Evolutionary conservation across 2,329 filamentous ascomycete species (phyloP), one percentile per base, ranked within the genome.

Genomic region (Neofusicoccum parvum): DNA sequence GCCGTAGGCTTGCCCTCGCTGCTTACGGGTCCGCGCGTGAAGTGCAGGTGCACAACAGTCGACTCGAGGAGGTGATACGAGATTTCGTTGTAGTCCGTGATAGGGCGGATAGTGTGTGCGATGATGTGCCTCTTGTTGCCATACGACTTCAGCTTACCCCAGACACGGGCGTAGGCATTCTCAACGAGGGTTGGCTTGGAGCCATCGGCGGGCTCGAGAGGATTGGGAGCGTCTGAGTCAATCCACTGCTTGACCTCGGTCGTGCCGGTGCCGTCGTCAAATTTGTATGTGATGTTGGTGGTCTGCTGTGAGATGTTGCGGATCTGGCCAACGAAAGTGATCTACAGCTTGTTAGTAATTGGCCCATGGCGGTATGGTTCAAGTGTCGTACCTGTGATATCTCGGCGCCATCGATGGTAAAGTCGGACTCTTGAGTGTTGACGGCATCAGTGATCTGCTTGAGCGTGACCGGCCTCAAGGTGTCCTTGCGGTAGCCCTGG

Each of bases 231-330:
- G 73, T 88, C 86, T 70, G 85, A 80, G 79, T 94, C 90, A 65
- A 91, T 84, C 90, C 91, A 96, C 77, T 91, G 89, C 82, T 95
- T 96, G 70, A 92, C 94, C 79, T 99, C 96, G 72, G 97, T 90
- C 68, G 89, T 85, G 67, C 92, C 94, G 1, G 96, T 99, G 76
- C 95, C 95, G 79, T 99, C 95, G 80, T 99, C 95, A 72, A 99
- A 83, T 73, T 90, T 91, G 85, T 96, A 96, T 51, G 92, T 97
- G 70, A 93, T 88, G 81, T 97, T 96, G 70, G 94, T 97, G 46
- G 90, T 87, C 81, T 96, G 92, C n/a, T 87, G 86, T 75, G 88
- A 91, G 79, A 97, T 88, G 79, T 89, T 89, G 76, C 93, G 92
- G 72, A 99, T 89, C 83, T 97, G 94, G 62, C 92, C 95, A 67